Evolutionary conservation across 1,284 basidiomycete species (phyloP).

Genomic region (Trametes sp.): DNA sequence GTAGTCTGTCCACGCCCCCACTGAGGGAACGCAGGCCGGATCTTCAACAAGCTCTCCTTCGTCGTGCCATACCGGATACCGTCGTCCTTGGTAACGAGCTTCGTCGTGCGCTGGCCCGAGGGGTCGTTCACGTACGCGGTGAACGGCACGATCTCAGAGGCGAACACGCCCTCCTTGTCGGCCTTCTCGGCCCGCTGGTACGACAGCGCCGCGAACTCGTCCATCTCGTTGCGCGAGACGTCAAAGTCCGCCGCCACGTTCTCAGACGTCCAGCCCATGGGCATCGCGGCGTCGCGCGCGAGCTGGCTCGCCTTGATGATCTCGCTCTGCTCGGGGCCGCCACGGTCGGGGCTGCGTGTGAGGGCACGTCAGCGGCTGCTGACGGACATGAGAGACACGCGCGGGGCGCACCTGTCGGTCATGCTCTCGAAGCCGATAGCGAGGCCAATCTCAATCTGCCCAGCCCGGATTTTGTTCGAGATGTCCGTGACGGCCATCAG

Average conservation of each 20-base stretch:
- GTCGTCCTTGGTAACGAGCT: constrained; percentile 78
- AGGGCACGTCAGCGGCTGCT: constrained; percentile 1
- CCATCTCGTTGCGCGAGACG: constrained; percentile 86
- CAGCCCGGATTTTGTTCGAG: constrained; percentile 81
- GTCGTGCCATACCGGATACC: constrained; percentile 85
- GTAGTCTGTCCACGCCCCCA: constrained; percentile 84
- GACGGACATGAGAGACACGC: neutral
- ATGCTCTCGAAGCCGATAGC: constrained; percentile 89
- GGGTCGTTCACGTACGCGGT: constrained; percentile 64
- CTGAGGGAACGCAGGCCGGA: constrained; percentile 86
- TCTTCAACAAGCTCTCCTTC: constrained; percentile 70
- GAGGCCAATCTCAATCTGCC: constrained; percentile 87
- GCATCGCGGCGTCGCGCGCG: constrained; percentile 46
- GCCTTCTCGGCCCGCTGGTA: constrained; percentile 81
- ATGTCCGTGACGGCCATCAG: constrained; percentile 79
- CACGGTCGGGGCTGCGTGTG: constrained; percentile 65
- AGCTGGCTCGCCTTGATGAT: constrained; percentile 40
- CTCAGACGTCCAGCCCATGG: constrained; percentile 91
- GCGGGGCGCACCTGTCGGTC: constrained; percentile 69
- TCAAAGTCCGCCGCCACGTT: constrained; percentile 83
- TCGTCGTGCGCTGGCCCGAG: constrained; percentile 61
- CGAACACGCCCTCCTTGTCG: constrained; percentile 73
- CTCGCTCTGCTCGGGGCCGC: constrained; percentile 67
- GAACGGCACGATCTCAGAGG: constrained; percentile 84
- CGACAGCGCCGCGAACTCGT: constrained; percentile 82